Evolutionary conservation across 257 asterid genomes (phyloP).

Genomic region (Solanum boliviense): DNA sequence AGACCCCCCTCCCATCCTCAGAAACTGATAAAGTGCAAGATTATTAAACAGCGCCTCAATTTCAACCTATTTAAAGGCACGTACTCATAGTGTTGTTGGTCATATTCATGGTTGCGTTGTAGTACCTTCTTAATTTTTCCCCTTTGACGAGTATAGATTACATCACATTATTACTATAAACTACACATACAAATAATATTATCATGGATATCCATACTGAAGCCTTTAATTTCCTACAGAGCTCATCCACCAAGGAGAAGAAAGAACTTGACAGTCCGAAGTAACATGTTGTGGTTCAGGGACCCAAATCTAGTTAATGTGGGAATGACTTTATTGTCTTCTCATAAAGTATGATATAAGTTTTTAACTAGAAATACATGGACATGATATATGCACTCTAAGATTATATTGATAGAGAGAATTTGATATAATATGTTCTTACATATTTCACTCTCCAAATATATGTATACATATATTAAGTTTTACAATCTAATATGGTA

Average conservation of each 20-base stretch:
- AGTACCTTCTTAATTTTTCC: neutral
- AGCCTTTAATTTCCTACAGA: neutral
- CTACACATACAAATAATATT: neutral
- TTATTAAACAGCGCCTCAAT: neutral
- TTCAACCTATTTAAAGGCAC: neutral
- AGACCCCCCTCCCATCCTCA: neutral
- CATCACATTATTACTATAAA: neutral
- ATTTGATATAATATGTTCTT: neutral
- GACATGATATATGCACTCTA: neutral
- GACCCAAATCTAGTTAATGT: neutral
- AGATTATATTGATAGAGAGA: neutral
- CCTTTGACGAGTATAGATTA: neutral
- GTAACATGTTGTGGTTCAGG: neutral
- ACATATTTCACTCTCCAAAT: neutral
- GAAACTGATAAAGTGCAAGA: neutral
- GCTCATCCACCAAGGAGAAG: neutral
- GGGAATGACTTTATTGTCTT: neutral
- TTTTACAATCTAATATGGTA: neutral
- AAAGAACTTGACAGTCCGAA: neutral
- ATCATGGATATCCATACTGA: neutral
- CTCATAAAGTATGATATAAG: neutral
- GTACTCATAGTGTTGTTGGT: neutral
- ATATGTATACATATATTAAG: neutral
- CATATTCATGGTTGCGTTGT: neutral
- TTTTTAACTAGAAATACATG: neutral